These are phyloP conservation scores for Prunus salicina DNA, from an alignment of 306 rosid species.

Conservation along the genomic window DNA sequence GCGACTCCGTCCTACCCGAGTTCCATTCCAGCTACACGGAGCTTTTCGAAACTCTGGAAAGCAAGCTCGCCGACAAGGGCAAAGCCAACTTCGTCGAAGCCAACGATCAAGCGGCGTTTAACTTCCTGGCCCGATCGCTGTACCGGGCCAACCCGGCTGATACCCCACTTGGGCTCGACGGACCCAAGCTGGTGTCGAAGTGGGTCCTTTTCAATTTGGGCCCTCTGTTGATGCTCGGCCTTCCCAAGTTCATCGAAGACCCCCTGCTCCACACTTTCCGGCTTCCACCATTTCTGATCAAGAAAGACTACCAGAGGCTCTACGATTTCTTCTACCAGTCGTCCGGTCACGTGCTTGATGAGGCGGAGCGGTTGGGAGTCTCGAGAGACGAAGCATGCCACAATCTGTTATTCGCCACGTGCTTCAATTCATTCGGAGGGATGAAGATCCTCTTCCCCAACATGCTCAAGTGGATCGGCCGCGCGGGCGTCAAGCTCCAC, in stretches of 20 bases:
- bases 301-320: conserved; percentile 59
- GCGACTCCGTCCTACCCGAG: conserved; percentile 57
- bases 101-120: conserved; percentile 75
- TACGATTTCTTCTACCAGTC: conserved; percentile 73
- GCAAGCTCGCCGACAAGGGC: conserved; percentile 44
- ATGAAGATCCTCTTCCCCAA: conserved; percentile 66
- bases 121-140: conserved; percentile 57
- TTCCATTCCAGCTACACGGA: conserved; percentile 51
- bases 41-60: conserved; percentile 56
- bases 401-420: conserved; percentile 75
- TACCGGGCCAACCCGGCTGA: conserved; percentile 45
- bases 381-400: conserved; percentile 87
- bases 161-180: conserved; percentile 56
- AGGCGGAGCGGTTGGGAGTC: conserved; percentile 69
- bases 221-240: conserved; percentile 61
- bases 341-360: conserved; percentile 45
- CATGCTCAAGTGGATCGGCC: conserved; percentile 56
- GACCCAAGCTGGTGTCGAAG: conserved; percentile 49
- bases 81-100: conserved; percentile 44
- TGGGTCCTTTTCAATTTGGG: conserved; percentile 69
- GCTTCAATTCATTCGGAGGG: conserved; percentile 84
- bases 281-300: conserved; percentile 54
- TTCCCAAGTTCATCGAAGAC: conserved; percentile 65
- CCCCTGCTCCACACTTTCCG: conserved; percentile 49
- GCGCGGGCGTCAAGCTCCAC: conserved; percentile 66